Evolutionary conservation across 1,139 yeast genomes (phyloP), one percentile per base, ranked within the genome.

Genomic region (Yamadazyma sp.): DNA sequence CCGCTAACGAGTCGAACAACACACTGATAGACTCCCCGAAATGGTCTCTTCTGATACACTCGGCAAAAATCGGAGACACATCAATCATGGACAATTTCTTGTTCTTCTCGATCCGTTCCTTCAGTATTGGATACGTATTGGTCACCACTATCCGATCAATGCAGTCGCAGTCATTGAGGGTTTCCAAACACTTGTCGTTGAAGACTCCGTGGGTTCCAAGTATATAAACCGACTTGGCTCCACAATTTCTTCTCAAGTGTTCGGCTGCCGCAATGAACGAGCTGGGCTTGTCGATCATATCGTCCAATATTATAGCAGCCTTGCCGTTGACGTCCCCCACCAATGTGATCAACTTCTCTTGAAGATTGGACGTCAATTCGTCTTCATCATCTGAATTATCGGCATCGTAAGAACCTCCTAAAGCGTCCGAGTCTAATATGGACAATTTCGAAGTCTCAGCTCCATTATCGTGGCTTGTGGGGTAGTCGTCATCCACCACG

Each of bases 241-340:
- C 97, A 67, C 98, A 90, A 63, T 89, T 89, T 62, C 87, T 72
- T 52, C 94, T 78, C 59, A 95, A 80, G 65, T 92, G 98, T 64
- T 94, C 97, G 20, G 98, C 98, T 33, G 98, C 98, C 29, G 97
- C 92, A 50, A 94, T 85, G 59, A 89, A 90, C 11, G 95, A 82
- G 46, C 84, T 84, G 33, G 97, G 96, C 59, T 94, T 86, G 57
- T 92, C 98, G 52, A 94, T 84, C 94, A 92, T 87, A 60, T 94
- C 98, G 64, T 94, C 98, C 47, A 94, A 73, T 42, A 94, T 86
- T 51, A 94, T 86, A 20, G 97, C 97, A 4, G 95, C 86, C 61
- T 86, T 86, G 52, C 80, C 84, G 48, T 84, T 80, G 34, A 94
- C 99, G 57, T 92, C 95, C 47, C 99, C 99, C 33, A 94, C 99